These are phyloP conservation scores for Adenanthera pavonina DNA, from an alignment of 306 rosid species.

Conservation along the genomic window DNA sequence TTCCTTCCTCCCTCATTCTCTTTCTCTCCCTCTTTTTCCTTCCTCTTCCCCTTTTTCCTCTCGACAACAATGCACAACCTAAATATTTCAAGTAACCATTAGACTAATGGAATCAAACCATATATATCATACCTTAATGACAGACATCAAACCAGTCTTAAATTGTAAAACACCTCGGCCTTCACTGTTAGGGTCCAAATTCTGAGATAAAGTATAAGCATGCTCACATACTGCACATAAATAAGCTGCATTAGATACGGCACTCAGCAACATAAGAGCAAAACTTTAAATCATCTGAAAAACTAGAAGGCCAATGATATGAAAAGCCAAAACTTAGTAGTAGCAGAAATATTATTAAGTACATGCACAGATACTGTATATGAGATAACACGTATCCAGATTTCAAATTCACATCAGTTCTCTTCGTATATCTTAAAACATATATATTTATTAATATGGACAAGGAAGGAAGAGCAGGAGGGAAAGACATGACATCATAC, in stretches of 20 bases:
- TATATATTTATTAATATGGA: not conserved
- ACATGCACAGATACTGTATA: not conserved
- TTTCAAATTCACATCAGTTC: not conserved
- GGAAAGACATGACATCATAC: not conserved
- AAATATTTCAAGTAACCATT: conserved; percentile 12
- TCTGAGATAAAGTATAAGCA: conserved; percentile 90
- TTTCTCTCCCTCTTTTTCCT: not conserved
- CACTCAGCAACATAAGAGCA: not conserved
- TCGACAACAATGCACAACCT: not conserved
- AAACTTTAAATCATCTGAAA: not conserved
- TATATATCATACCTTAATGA: conserved; percentile 72
- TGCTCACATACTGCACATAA: conserved; percentile 86
- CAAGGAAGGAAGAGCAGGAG: not conserved
- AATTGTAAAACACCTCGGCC: conserved; percentile 97
- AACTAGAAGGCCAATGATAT: not conserved
- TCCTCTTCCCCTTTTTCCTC: not conserved
- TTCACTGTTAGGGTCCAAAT: conserved; percentile 94
- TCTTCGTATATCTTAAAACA: not conserved
- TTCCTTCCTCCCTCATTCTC: not conserved
- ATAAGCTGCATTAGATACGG: conserved; percentile 26
- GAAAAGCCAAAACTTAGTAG: not conserved
- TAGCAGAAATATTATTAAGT: not conserved
- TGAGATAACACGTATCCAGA: not conserved
- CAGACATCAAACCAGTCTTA: conserved; percentile 97
- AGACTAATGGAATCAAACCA: conserved; percentile 15